Base-by-base conservation (phyloP, 257 asterid species). In the Gentiana dahurica region DNA sequence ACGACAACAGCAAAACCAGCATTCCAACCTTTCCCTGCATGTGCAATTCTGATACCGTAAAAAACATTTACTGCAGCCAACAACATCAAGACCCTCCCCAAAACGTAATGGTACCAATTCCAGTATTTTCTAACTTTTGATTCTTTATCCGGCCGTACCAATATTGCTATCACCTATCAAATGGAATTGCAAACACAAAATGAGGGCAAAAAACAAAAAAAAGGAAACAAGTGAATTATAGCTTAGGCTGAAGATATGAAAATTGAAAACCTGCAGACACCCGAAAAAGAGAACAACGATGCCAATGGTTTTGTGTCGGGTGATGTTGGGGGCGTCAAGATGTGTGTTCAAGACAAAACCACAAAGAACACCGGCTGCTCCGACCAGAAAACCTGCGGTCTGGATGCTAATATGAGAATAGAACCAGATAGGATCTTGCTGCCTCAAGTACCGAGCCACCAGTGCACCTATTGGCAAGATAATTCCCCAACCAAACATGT, bases 391-490 rank as follows among this genome's bases (percentile, higher is more conserved):
- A 12, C 80, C 95, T 12, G 60, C 1, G 12, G 90, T 56, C 45
- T 92, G 99, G 45, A 86, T 65, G 3, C 35, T 33, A 3, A 65
- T 57, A 15, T 92, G 99, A n/a, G 79, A 50, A 41, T 92, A 88
- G 64, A 85, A 92, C 99, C 99, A 92, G 1, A 78, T 58, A n/a
- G 95, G 97, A 41, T 88, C 97, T 74, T 77, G 83, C 43, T 75
- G 71, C 65, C 79, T 79, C 81, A 80, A 62, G 75, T 88, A 76
- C 1, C 99, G 82, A 45, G 97, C 97, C 43, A 77, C 81, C 76
- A 88, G 74, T 1, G 65, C 87, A 9, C 97, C 99, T 2, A 92
- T 80, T 2, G 84, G 79, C 84, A 92, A 8, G 49, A 88, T 13
- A 38, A 88, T 85, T 10, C 78, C 88, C 99, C 99, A 92, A 3